These are phyloP conservation scores for Pochonia chlamydosporia DNA, from an alignment of 2,329 filamentous ascomycete genomes.

Conservation along the genomic window DNA sequence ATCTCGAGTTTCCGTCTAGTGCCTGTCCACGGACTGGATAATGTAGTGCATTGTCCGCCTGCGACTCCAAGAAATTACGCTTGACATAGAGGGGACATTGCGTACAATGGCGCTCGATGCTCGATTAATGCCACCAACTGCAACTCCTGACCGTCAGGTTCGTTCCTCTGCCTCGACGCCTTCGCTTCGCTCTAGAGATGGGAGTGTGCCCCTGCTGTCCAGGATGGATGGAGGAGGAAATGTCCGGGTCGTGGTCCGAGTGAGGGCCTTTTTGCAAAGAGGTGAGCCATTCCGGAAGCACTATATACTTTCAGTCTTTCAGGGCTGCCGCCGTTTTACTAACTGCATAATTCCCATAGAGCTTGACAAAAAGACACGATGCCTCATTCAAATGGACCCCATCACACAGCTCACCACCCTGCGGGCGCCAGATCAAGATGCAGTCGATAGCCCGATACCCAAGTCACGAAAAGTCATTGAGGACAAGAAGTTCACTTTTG, in stretches of 20 bases:
- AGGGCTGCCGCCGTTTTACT: no score
- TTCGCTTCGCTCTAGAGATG: slow-evolving; percentile 68
- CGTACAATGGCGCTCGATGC: slow-evolving; percentile 35
- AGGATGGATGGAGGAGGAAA: slow-evolving; percentile 64
- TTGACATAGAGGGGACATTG: slow-evolving; percentile 33
- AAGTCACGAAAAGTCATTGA: slow-evolving; percentile 71
- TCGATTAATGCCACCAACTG: slow-evolving; percentile 39
- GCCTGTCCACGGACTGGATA: slow-evolving; percentile 7
- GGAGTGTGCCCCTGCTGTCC: slow-evolving; percentile 50
- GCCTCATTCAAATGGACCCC: slow-evolving; percentile 89
- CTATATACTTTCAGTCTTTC: no score
- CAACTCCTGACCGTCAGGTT: slow-evolving; percentile 31
- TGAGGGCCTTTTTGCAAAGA: slow-evolving; percentile 72
- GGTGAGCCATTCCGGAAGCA: no score
- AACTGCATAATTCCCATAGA: slow-evolving; percentile 55
- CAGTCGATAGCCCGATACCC: slow-evolving; percentile 43
- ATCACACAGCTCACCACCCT: slow-evolving; percentile 79
- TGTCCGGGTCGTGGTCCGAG: slow-evolving; percentile 76
- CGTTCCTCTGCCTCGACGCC: slow-evolving; percentile 72
- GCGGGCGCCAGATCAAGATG: slow-evolving; percentile 52
- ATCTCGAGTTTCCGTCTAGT: neutral
- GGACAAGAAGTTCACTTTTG: slow-evolving; percentile 90
- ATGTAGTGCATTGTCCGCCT: slow-evolving; percentile 35
- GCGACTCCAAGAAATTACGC: slow-evolving; percentile 33
- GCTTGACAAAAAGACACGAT: slow-evolving; percentile 71